Percentiles rank a stretch among this genome's conserved stretches.
Conservation (phyloP, 768 basidiomycete species). For the Pisolithus microcarpus region DNA sequence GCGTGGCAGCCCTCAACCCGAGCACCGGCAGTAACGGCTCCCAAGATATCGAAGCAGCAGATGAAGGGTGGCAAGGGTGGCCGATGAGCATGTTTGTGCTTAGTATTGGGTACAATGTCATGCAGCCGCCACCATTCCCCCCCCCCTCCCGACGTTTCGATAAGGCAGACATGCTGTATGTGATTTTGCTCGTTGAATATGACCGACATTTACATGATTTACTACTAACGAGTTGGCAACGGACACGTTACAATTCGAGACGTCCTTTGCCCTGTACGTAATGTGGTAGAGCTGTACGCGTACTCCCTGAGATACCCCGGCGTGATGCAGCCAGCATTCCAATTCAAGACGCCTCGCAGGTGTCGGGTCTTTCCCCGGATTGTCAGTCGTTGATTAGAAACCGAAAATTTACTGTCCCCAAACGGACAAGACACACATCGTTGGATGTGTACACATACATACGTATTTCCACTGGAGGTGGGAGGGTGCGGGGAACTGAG, state of each 20-base stretch:
- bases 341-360: too few relatives aligned
- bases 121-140: slow-evolving; percentile 15
- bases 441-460: too few relatives aligned
- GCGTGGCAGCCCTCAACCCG: slow-evolving; percentile 44
- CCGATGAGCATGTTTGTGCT: slow-evolving; percentile 37
- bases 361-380: too few relatives aligned
- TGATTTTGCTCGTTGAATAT: not conserved
- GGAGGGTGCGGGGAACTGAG: too few relatives aligned
- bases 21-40: slow-evolving; percentile 47
- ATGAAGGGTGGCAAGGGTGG: slow-evolving; percentile 88
- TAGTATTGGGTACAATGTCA: slow-evolving; percentile 1
- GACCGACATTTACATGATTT: too few relatives aligned
- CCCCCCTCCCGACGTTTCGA: slow-evolving; percentile 11
- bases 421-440: too few relatives aligned
- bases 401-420: too few relatives aligned
- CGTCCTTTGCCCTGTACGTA: not conserved
- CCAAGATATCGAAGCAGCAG: slow-evolving; percentile 92
- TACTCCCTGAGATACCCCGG: too few relatives aligned
- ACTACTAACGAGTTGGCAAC: not conserved
- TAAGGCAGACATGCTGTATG: slow-evolving; percentile 8
- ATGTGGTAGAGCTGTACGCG: too few relatives aligned
- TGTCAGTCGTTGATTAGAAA: too few relatives aligned
- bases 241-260: not conserved
- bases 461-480: too few relatives aligned
- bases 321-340: too few relatives aligned